Conservation (phyloP, 2,329 filamentous ascomycete species). For the Arthrinium phaeospermum region DNA sequence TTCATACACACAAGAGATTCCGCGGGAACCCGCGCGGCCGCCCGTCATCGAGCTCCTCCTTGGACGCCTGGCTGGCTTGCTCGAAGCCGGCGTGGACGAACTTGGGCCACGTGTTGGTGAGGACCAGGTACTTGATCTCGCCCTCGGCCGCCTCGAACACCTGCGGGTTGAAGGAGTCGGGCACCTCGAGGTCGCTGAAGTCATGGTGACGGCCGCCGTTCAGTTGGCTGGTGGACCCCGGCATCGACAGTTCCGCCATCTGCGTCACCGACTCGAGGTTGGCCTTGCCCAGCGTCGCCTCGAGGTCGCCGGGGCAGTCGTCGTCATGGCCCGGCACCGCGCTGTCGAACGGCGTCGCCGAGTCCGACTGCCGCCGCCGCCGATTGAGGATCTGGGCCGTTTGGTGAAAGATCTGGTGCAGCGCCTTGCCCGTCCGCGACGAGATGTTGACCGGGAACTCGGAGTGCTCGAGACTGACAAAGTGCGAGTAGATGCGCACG, state of each 20-base stretch:
- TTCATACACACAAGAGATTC: not conserved
- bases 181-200: conserved; percentile 21
- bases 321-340: not conserved
- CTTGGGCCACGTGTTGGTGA: conserved; percentile 40
- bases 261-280: conserved; percentile 27
- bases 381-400: conserved; percentile 27
- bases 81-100: conserved; percentile 31
- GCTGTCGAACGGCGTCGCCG: conserved; percentile 28
- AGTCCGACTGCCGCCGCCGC: conserved; percentile 19
- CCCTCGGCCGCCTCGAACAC: conserved; percentile 30
- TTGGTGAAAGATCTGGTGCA: conserved; percentile 29
- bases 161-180: conserved; percentile 20
- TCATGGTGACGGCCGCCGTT: not conserved
- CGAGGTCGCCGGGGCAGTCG: conserved; percentile 19
- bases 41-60: not conserved
- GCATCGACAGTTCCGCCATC: conserved; percentile 25
- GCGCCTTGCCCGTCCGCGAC: conserved; percentile 28
- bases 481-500: conserved; percentile 31
- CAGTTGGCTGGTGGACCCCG: not conserved
- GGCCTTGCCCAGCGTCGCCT: conserved; percentile 28
- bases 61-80: not conserved
- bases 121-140: conserved; percentile 35
- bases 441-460: conserved; percentile 32
- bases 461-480: conserved; percentile 40
- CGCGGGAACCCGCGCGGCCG: not conserved